Evolutionary conservation across 2,329 filamentous ascomycete species (phyloP), one percentile per base, ranked within the genome.

Genomic region (Trichoderma brevicompactum): DNA sequence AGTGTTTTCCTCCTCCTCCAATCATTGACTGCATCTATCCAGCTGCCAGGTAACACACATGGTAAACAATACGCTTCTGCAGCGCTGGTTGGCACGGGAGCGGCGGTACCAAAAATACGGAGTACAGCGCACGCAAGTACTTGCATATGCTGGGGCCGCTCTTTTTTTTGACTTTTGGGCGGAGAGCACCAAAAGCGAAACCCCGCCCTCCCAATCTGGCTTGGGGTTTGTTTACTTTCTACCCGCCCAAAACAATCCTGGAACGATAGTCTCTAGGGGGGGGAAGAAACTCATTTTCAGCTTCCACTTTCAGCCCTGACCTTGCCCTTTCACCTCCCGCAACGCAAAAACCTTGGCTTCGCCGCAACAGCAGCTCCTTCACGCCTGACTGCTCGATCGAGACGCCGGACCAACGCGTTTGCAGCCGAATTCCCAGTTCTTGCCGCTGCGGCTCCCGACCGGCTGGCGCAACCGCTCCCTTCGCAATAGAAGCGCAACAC

Each of bases 151-250:
- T 43, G 40, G 15, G 23, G 19, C 38, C 19, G 49, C 28, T 34
- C 15, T 12, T 10, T 36, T n/a, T 36, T n/a, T 17, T 8, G 7
- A 7, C 46, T 19, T 17, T 58, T 46, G 54, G 6, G 23, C 32
- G 54, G n/a, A 58, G 40, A 10, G 23, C 15, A 15, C 52, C 52
- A 28, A 38, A 32, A 32, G 52, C 36, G 48, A 44, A 44, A 23
- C 48, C 59, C 59, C 59, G 59, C 59, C 15, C n/a, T 5, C 38
- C 62, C 40, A 44, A 65, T 55, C 19, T 1, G 34, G 50, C 15
- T 36, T 59, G 52, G 56, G 58, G 56, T 65, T 64, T 65, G 64
- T 65, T 65, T 65, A 65, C 64, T 65, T 65, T 61, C 55, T 9
- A 38, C 41, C 36, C 48, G 19, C 64, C 40, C 55, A 53, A 61